Conservation (phyloP, 2,329 filamentous ascomycete species). For the Fusarium dimerum region DNA sequence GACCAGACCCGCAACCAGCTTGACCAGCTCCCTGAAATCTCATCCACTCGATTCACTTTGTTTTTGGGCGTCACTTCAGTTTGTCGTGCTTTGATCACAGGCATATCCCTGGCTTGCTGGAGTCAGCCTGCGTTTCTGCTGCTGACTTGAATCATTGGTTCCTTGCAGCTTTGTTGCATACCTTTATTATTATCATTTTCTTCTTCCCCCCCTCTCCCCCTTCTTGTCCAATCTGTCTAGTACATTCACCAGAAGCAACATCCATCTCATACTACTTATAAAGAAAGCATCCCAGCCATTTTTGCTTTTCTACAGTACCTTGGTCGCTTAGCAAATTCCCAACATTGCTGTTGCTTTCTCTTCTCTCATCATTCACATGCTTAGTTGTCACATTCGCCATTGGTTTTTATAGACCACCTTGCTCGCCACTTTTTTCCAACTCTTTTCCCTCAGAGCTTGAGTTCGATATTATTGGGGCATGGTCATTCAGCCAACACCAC, state of each 20-base stretch:
- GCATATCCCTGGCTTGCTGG: conserved; percentile 17
- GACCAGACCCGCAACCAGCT: too few species aligned
- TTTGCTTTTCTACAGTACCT: conserved; percentile 24
- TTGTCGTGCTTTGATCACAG: conserved; percentile 21
- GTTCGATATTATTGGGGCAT: too few species aligned
- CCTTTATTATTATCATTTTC: conserved; percentile 3
- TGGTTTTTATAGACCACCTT: conserved; percentile 13
- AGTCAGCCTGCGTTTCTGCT: background rate
- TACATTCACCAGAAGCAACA: background rate
- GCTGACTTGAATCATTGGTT: conserved; percentile 18
- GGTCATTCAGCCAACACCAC: too few species aligned
- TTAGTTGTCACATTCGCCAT: conserved; percentile 15
- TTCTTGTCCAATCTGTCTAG: too few species aligned
- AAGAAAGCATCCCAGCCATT: conserved; percentile 15
- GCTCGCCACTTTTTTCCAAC: background rate
- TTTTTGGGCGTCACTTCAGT: conserved; percentile 1
- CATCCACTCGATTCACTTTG: conserved; percentile 7
- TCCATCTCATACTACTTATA: conserved; percentile 9
- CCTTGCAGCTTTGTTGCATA: conserved; percentile 1
- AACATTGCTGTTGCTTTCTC: conserved; percentile 12
- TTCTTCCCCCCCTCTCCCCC: conserved; percentile 3
- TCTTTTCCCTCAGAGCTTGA: background rate
- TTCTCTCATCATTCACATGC: conserved; percentile 15
- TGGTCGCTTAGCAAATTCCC: background rate
- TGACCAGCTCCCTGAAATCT: background rate